A percentile compares a stretch with the other conserved stretches of the same genome.
Evolutionary conservation across 306 rosid species (phyloP).

Genomic region (Fagus sylvatica): DNA sequence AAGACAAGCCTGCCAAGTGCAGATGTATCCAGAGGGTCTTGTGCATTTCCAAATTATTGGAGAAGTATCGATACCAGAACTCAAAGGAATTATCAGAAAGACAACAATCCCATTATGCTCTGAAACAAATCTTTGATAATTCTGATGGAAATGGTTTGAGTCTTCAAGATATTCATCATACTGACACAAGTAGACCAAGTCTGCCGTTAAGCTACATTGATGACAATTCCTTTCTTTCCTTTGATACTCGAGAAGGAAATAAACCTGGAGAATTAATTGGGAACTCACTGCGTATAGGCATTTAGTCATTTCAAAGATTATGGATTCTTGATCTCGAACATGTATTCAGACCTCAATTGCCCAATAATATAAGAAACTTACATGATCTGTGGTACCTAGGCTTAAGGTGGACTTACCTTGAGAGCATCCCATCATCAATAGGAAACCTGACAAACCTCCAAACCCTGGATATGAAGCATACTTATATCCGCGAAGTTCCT

Average conservation of each 20-base stretch:
- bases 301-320: too few species aligned
- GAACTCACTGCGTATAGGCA: too few species aligned
- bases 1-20: conserved; percentile 3
- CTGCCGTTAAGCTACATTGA: too few species aligned
- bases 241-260: conserved; percentile 17
- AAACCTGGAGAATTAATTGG: conserved; percentile 33
- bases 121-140: too few species aligned
- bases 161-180: too few species aligned
- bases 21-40: neutral
- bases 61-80: conserved; percentile 1
- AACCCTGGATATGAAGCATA: conserved; percentile 43
- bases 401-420: conserved; percentile 36
- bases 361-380: conserved; percentile 13
- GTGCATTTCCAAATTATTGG: neutral
- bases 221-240: too few species aligned
- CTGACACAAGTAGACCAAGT: too few species aligned
- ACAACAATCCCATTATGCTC: too few species aligned
- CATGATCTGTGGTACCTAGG: conserved; percentile 26
- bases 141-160: too few species aligned
- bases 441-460: conserved; percentile 31
- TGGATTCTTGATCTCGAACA: conserved; percentile 17
- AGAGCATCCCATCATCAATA: conserved; percentile 25
- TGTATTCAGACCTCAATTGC: conserved; percentile 43
- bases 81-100: too few species aligned
- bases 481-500: conserved; percentile 27